Percentiles rank a stretch among this genome's conserved stretches.
These are phyloP conservation scores for Aegilops sharonensis DNA, from an alignment of 176 grass and related monocot genomes.

Conservation along the genomic window DNA sequence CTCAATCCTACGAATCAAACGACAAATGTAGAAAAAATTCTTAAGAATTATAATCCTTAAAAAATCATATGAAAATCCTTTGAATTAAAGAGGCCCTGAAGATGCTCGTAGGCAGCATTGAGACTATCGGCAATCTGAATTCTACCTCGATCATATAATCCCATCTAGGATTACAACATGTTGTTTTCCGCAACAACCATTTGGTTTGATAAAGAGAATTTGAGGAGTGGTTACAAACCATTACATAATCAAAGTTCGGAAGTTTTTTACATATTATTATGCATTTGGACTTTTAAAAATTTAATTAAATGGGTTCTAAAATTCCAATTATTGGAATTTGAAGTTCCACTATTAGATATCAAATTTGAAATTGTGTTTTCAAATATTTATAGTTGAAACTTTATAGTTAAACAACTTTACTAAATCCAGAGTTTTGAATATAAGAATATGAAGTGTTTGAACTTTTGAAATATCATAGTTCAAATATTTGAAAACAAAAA, in stretches of 20 bases:
- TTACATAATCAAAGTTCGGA: neutral
- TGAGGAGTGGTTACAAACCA: neutral
- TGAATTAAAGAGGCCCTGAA: no score
- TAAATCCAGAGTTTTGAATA: neutral
- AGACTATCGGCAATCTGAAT: neutral
- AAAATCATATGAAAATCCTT: no score
- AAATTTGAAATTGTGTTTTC: neutral
- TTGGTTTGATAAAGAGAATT: neutral
- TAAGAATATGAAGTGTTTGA: neutral
- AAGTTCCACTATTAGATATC: neutral
- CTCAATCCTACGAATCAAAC: no score
- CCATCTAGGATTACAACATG: neutral
- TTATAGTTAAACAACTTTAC: neutral
- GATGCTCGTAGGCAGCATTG: neutral
- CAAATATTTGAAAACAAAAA: neutral
- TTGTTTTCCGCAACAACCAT: neutral
- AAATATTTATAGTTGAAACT: neutral
- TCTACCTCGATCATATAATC: neutral
- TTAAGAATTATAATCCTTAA: no score
- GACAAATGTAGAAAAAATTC: no score
- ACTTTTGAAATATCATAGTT: neutral
- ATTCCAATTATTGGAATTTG: neutral
- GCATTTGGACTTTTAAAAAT: neutral
- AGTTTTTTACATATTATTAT: neutral
- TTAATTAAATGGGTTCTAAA: neutral